Percentiles rank a stretch among this genome's conserved stretches.
Evolutionary conservation across 2,329 filamentous ascomycete genomes (phyloP).

Genomic region (Thielaviopsis punctulata): DNA sequence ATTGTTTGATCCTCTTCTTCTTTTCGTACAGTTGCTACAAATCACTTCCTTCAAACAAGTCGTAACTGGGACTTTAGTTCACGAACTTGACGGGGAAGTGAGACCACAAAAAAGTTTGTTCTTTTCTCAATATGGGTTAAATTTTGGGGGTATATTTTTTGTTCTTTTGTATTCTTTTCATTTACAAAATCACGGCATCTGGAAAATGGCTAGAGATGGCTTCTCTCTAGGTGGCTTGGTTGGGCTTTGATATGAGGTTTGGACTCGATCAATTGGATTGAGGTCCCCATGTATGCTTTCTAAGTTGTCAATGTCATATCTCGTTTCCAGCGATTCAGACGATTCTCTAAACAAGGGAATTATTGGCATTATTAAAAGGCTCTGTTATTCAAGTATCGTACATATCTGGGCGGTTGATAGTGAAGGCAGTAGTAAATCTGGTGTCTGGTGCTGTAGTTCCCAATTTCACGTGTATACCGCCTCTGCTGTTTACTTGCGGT

Average conservation of each 20-base stretch:
- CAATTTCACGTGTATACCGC: constrained; percentile 15
- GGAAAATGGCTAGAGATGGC: not conserved
- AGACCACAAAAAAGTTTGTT: not conserved
- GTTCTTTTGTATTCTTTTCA: constrained; percentile 6
- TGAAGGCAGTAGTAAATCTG: not conserved
- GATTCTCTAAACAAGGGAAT: not conserved
- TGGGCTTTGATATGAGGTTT: not conserved
- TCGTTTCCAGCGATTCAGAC: not conserved
- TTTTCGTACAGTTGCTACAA: not conserved
- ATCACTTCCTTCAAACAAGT: not conserved
- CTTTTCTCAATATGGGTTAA: not conserved
- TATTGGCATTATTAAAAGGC: not conserved
- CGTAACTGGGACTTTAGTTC: too few relatives aligned
- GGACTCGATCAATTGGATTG: not conserved
- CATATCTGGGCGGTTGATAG: too few relatives aligned
- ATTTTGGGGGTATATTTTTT: not conserved
- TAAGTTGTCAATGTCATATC: not conserved
- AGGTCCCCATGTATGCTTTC: not conserved
- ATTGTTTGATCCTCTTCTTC: constrained; percentile 4
- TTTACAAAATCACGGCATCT: constrained; percentile 2
- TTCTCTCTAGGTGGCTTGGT: not conserved
- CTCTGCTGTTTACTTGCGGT: constrained; percentile 21
- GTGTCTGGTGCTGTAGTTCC: not conserved
- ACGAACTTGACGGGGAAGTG: not conserved
- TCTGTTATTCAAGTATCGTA: not conserved